phyloP scores from a whole-genome alignment of 768 basidiomycete genomes.

The Coprinopsis cinerea region DNA sequence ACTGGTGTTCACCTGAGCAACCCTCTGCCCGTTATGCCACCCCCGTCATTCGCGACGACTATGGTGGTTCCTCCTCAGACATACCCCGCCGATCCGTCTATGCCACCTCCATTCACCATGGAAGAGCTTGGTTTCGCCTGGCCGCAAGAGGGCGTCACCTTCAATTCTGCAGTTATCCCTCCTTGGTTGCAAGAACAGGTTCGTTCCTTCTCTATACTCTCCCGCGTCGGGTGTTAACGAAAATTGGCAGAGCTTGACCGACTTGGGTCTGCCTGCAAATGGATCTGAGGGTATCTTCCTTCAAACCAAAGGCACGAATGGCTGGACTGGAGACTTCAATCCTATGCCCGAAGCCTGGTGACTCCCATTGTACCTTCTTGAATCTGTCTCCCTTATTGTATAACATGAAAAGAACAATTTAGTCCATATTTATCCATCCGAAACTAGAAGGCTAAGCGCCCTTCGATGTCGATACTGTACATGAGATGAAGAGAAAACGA shows the following conservation, averaged over 20 bases:
- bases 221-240: slow-evolving; percentile 1
- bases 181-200: slow-evolving; percentile 90
- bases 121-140: slow-evolving; percentile 80
- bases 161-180: slow-evolving; percentile 81
- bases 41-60: slow-evolving; percentile 44
- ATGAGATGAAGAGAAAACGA: background rate
- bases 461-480: slow-evolving; percentile 1
- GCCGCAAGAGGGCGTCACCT: slow-evolving; percentile 57
- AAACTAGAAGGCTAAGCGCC: background rate
- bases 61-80: slow-evolving; percentile 53
- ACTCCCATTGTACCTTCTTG: background rate
- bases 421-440: background rate
- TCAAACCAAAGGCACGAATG: slow-evolving; percentile 60
- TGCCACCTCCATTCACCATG: slow-evolving; percentile 68
- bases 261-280: slow-evolving; percentile 87
- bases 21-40: slow-evolving; percentile 45
- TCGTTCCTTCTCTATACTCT: slow-evolving; percentile 19
- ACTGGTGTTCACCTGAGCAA: slow-evolving; percentile 35
- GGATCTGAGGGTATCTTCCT: slow-evolving; percentile 90
- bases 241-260: slow-evolving; percentile 63
- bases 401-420: background rate
- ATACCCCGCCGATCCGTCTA: slow-evolving; percentile 40
- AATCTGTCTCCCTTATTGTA: background rate
- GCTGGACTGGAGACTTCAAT: slow-evolving; percentile 72
- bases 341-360: slow-evolving; percentile 83